Percentiles rank a stretch among this genome's conserved stretches.
Conservation (phyloP, 2,329 filamentous ascomycete species). For the Colletotrichum sp. region DNA sequence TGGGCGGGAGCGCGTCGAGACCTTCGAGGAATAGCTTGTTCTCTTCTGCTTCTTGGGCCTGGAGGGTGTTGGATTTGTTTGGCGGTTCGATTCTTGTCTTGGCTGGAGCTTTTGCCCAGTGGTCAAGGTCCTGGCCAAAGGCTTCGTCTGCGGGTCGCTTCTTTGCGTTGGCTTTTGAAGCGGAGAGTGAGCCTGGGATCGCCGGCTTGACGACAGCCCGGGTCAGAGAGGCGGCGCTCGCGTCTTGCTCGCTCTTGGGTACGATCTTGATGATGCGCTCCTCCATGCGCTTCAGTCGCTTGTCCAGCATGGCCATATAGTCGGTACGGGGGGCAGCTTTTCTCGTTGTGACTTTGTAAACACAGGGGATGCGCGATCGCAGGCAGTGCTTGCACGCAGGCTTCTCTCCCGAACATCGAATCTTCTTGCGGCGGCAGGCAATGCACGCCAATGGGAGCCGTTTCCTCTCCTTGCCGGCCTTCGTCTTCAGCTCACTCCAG, state of each 20-base stretch:
- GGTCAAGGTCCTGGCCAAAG: slow-evolving; percentile 80
- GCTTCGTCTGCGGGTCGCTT: slow-evolving; percentile 89
- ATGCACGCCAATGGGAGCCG: slow-evolving; percentile 92
- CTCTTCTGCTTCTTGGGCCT: slow-evolving; percentile 73
- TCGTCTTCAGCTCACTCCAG: slow-evolving; percentile 86
- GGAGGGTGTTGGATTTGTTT: slow-evolving; percentile 56
- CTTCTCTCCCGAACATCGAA: slow-evolving; percentile 96
- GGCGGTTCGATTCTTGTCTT: slow-evolving; percentile 54
- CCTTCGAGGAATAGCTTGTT: slow-evolving; percentile 82
- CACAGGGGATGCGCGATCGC: slow-evolving; percentile 89
- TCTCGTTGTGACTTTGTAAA: slow-evolving; percentile 95
- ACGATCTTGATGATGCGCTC: slow-evolving; percentile 96
- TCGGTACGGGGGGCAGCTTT: slow-evolving; percentile 95
- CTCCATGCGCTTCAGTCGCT: slow-evolving; percentile 95
- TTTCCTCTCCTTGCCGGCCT: slow-evolving; percentile 95
- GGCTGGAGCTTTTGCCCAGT: slow-evolving; percentile 72
- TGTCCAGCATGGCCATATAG: slow-evolving; percentile 99
- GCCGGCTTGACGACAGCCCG: slow-evolving; percentile 86
- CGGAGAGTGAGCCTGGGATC: slow-evolving; percentile 58
- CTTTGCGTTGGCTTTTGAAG: slow-evolving; percentile 64
- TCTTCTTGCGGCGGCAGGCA: slow-evolving; percentile 95
- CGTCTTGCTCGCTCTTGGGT: slow-evolving; percentile 81
- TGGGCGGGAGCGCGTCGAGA: slow-evolving; percentile 78
- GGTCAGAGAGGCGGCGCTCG: slow-evolving; percentile 67
- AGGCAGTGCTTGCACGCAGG: slow-evolving; percentile 97